These are phyloP conservation scores for Penicillium sp. DNA, from an alignment of 2,329 filamentous ascomycete genomes.

Conservation along the genomic window DNA sequence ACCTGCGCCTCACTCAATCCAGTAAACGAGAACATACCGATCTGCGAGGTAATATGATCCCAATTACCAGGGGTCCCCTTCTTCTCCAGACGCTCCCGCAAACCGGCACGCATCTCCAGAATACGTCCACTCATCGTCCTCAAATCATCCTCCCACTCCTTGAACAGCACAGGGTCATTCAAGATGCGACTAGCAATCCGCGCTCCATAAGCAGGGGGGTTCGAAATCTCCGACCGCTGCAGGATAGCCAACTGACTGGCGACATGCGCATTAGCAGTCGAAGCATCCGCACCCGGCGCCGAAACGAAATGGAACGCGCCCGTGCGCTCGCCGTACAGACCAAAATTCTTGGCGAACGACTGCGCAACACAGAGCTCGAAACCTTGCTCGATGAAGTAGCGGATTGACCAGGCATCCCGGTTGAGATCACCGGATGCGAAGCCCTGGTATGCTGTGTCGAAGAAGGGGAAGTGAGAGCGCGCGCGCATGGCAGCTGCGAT, in stretches of 20 bases:
- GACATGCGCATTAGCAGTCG: constrained; percentile 62
- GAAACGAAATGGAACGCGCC: constrained; percentile 96
- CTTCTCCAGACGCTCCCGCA: constrained; percentile 79
- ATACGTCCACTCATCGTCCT: constrained; percentile 94
- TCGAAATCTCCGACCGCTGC: constrained; percentile 96
- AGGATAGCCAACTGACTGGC: constrained; percentile 88
- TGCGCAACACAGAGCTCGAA: constrained; percentile 66
- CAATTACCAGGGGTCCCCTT: constrained; percentile 84
- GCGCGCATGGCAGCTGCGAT: constrained; percentile 74
- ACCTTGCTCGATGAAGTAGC: constrained; percentile 90
- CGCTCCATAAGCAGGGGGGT: constrained; percentile 91
- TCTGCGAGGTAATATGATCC: constrained; percentile 98
- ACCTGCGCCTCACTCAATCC: constrained; percentile 54
- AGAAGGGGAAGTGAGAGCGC: constrained; percentile 93
- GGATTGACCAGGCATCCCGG: constrained; percentile 86
- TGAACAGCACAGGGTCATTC: constrained; percentile 78
- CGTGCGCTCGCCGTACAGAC: constrained; percentile 92
- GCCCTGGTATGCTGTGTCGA: constrained; percentile 96
- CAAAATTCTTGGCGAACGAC: constrained; percentile 67
- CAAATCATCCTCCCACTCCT: constrained; percentile 90
- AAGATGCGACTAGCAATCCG: constrained; percentile 82
- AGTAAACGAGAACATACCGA: constrained; percentile 96
- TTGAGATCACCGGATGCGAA: constrained; percentile 90
- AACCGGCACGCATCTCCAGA: constrained; percentile 79
- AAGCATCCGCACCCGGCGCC: constrained; percentile 66